These are phyloP conservation scores for Tetrahymena elliotti DNA, from an alignment of 73 alveolate species.

Conservation along the genomic window DNA sequence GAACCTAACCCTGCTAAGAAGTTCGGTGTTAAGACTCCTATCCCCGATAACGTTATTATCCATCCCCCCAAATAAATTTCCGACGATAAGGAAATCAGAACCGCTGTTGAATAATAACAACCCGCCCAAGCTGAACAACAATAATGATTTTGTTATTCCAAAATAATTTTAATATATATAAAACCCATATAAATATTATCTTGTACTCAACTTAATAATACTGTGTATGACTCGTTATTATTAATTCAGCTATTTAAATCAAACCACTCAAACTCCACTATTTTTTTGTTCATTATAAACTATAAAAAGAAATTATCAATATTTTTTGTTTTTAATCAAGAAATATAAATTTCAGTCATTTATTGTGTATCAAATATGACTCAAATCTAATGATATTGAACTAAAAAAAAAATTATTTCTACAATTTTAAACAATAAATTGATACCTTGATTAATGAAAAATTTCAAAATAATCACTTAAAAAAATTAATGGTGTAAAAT, in stretches of 20 bases:
- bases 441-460: no score
- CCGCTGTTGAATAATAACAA: not conserved
- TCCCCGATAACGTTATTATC: slow-evolving; percentile 10
- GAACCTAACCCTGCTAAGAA: slow-evolving; percentile 30
- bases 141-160: not conserved
- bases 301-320: not conserved
- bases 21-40: not conserved
- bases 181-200: not conserved
- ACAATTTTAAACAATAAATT: no score
- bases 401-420: no score
- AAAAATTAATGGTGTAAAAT: not conserved
- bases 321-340: no score
- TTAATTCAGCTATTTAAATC: not conserved
- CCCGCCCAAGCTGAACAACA: slow-evolving; percentile 1
- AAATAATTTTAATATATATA: not conserved
- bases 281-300: not conserved
- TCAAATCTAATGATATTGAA: no score
- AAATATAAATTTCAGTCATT: no score
- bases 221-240: not conserved
- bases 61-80: not conserved
- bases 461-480: no score
- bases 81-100: slow-evolving; percentile 6
- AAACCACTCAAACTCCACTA: not conserved
- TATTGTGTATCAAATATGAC: no score
- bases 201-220: not conserved